A percentile compares a stretch with the other conserved stretches of the same genome.
These are phyloP conservation scores for Raphanus hybrid DNA, from an alignment of 441 rosid genomes.

Conservation along the genomic window DNA sequence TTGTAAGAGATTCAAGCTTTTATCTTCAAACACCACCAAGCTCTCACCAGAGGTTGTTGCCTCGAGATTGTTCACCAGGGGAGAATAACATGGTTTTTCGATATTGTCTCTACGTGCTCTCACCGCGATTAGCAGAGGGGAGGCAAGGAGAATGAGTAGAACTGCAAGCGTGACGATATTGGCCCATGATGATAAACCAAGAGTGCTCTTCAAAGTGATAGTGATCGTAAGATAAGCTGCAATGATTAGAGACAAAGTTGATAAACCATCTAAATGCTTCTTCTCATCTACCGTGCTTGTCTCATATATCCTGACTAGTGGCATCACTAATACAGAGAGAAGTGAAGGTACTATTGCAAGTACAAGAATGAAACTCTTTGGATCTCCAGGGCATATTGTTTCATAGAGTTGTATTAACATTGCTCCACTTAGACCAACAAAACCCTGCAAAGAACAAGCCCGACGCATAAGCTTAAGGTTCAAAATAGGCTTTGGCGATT, in stretches of 20 bases:
- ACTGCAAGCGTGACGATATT: conserved; percentile 41
- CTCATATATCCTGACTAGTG: conserved; percentile 53
- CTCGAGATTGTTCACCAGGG: conserved; percentile 34
- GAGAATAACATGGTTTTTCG: conserved; percentile 33
- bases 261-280: conserved; percentile 57
- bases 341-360: conserved; percentile 55
- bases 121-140: conserved; percentile 47
- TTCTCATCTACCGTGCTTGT: conserved; percentile 46
- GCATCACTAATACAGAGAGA: conserved; percentile 53
- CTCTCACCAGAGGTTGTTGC: conserved; percentile 20
- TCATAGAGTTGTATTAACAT: conserved; percentile 64
- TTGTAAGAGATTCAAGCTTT: conserved; percentile 51
- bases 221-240: conserved; percentile 61
- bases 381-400: conserved; percentile 53
- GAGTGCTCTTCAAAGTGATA: conserved; percentile 47
- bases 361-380: conserved; percentile 53
- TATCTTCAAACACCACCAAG: conserved; percentile 23
- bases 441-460: conserved; percentile 5
- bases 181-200: conserved; percentile 39
- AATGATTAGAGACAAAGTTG: conserved; percentile 50
- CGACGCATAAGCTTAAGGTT: no score
- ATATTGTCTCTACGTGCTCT: conserved; percentile 39
- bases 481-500: no score
- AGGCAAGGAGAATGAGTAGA: conserved; percentile 53
- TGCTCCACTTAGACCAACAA: conserved; percentile 70